Percentiles rank a stretch among this genome's conserved stretches.
phyloP scores from a whole-genome alignment of 1,284 basidiomycete species.

The Leccinum fuscescens region DNA sequence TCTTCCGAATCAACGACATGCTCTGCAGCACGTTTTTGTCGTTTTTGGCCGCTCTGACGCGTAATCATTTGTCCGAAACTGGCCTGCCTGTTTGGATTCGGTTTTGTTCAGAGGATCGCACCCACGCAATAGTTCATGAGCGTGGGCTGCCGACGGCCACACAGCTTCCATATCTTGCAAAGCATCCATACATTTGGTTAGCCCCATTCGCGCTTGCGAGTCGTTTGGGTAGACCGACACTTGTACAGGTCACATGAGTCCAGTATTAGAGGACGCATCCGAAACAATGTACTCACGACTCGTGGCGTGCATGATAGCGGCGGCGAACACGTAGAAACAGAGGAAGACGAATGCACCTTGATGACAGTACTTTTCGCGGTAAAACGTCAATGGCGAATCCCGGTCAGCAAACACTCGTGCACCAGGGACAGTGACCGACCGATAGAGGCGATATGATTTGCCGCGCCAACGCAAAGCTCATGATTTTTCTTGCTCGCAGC shows the following conservation, averaged over 20 bases:
- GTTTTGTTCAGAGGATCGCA: constrained; percentile 49
- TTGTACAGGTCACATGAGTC: constrained; percentile 13
- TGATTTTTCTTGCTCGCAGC: constrained; percentile 64
- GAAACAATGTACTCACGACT: constrained; percentile 41
- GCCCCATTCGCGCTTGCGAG: constrained; percentile 64
- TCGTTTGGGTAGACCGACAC: constrained; percentile 64
- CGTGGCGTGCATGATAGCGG: constrained; percentile 79
- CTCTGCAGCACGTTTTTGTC: constrained; percentile 37
- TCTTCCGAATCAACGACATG: constrained; percentile 33
- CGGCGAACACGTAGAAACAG: constrained; percentile 81
- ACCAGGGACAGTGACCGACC: constrained; percentile 38
- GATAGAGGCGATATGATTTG: constrained; percentile 77
- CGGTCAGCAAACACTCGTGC: constrained; percentile 5
- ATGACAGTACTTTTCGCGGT: constrained; percentile 62
- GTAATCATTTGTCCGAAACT: constrained; percentile 17
- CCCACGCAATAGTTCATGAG: constrained; percentile 69
- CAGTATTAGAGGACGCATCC: background rate
- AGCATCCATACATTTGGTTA: constrained; percentile 67
- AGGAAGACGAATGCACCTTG: constrained; percentile 70
- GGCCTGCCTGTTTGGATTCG: constrained; percentile 7
- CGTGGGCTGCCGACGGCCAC: constrained; percentile 77
- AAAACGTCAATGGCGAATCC: constrained; percentile 46
- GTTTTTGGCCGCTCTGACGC: constrained; percentile 39
- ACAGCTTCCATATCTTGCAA: constrained; percentile 68
- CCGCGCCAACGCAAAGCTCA: constrained; percentile 68